Evolutionary conservation across 306 rosid genomes (phyloP).

Genomic region (Gastrolobium bilobum): DNA sequence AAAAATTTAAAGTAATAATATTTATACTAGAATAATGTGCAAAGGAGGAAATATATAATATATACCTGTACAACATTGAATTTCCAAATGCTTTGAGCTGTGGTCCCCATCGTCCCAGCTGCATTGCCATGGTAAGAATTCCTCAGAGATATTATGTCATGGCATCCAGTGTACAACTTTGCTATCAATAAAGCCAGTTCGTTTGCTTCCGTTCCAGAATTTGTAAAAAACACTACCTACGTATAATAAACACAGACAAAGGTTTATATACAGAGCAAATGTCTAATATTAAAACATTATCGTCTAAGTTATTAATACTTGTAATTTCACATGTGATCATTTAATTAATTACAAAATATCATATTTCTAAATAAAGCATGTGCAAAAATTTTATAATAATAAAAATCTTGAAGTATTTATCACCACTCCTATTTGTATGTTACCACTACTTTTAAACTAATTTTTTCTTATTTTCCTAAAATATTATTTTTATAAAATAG

Average conservation of each 20-base stretch:
- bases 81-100: slow-evolving; percentile 94
- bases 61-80: slow-evolving; percentile 79
- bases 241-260: not conserved
- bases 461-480: too few relatives aligned
- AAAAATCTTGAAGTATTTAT: not conserved
- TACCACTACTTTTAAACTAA: not conserved
- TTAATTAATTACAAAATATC: not conserved
- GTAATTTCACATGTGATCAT: not conserved
- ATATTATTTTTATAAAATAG: too few relatives aligned
- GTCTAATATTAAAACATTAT: not conserved
- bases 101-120: slow-evolving; percentile 90
- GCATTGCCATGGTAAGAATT: slow-evolving; percentile 95
- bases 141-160: slow-evolving; percentile 88
- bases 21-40: too few relatives aligned
- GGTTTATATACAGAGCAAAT: not conserved
- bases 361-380: slow-evolving; percentile 14
- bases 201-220: slow-evolving; percentile 98
- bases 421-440: not conserved
- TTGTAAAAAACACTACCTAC: slow-evolving; percentile 92
- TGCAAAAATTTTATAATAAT: not conserved
- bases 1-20: not conserved
- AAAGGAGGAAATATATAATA: not conserved
- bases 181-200: slow-evolving; percentile 91
- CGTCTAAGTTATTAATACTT: not conserved
- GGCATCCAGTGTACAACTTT: slow-evolving; percentile 76